These are phyloP conservation scores for Linderina pennispora DNA, from an alignment of 192 early-diverging fungal species.

Conservation along the genomic window DNA sequence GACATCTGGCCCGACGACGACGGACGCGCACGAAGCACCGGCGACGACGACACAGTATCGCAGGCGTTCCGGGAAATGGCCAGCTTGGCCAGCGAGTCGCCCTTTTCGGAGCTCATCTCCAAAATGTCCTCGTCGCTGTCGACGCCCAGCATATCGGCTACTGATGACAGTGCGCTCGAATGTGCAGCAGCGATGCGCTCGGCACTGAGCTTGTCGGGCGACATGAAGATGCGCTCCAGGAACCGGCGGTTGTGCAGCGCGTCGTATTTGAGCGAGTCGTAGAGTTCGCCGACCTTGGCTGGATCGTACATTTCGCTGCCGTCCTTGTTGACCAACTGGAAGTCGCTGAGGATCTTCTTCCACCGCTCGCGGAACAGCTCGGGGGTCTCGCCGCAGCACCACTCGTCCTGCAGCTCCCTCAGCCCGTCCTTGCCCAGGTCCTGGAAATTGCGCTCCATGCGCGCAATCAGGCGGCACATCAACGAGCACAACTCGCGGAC, in stretches of 20 bases:
- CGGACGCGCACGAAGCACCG: not conserved
- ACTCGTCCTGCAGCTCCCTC: slow-evolving; percentile 52
- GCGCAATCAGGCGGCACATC: slow-evolving; percentile 56
- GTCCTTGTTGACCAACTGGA: slow-evolving; percentile 43
- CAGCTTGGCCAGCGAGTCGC: not conserved
- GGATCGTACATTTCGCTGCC: slow-evolving; percentile 58
- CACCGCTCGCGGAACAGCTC: slow-evolving; percentile 87
- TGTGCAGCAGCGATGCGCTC: not conserved
- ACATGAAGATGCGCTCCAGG: slow-evolving; percentile 64
- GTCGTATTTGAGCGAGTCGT: slow-evolving; percentile 96
- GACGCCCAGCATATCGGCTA: not conserved
- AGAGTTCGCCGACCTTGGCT: slow-evolving; percentile 85
- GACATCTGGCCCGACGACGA: slow-evolving; percentile 15
- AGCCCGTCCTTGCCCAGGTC: slow-evolving; percentile 51
- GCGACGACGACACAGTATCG: not conserved
- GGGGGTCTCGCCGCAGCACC: slow-evolving; percentile 90
- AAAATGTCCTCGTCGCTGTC: not conserved
- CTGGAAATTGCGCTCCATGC: slow-evolving; percentile 77
- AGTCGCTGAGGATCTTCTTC: slow-evolving; percentile 94
- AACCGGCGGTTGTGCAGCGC: slow-evolving; percentile 92
- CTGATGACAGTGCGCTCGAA: not conserved
- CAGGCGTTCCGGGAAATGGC: not conserved
- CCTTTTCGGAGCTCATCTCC: not conserved
- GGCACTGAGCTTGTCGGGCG: slow-evolving; percentile 12
- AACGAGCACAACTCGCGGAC: slow-evolving; percentile 65